Evolutionary conservation across 495 filamentous ascomycete species (phyloP).

Genomic region (Tuber calosporum): DNA sequence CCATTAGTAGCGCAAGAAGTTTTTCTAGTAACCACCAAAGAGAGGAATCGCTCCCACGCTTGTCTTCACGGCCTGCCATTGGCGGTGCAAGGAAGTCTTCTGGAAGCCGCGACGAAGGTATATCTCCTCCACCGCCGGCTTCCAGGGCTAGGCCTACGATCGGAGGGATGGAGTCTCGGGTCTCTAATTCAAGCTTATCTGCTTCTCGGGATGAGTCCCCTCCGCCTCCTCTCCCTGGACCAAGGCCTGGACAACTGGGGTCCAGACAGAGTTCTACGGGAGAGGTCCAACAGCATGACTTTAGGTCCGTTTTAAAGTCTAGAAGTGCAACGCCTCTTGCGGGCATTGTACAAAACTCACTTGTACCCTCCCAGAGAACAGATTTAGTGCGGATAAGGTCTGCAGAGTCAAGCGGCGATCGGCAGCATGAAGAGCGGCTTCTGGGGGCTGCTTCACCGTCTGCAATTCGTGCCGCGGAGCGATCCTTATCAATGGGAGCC

Average conservation of each 20-base stretch:
- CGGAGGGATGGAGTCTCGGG: slow-evolving; percentile 12
- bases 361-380: background rate
- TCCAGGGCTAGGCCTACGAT: slow-evolving; percentile 19
- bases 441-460: background rate
- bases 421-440: background rate
- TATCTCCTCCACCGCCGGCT: slow-evolving; percentile 17
- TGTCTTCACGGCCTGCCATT: background rate
- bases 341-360: slow-evolving; percentile 12
- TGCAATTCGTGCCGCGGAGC: background rate
- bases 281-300: slow-evolving; percentile 7
- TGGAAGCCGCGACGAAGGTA: slow-evolving; percentile 13
- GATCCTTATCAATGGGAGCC: background rate
- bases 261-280: background rate
- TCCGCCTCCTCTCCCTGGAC: slow-evolving; percentile 37
- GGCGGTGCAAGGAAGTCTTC: background rate
- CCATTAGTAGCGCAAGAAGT: slow-evolving; percentile 7
- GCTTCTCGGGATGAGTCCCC: slow-evolving; percentile 35
- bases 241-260: slow-evolving; percentile 21
- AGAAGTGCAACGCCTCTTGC: slow-evolving; percentile 26
- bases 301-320: slow-evolving; percentile 19
- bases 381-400: slow-evolving; percentile 3
- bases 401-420: background rate
- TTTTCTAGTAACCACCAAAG: background rate
- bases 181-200: slow-evolving; percentile 21
- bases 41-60: background rate